Percentiles rank a stretch among this genome's conserved stretches.
These are phyloP conservation scores for Phytophthora megakarya DNA, from an alignment of 352 stramenopile genomes.

Conservation along the genomic window DNA sequence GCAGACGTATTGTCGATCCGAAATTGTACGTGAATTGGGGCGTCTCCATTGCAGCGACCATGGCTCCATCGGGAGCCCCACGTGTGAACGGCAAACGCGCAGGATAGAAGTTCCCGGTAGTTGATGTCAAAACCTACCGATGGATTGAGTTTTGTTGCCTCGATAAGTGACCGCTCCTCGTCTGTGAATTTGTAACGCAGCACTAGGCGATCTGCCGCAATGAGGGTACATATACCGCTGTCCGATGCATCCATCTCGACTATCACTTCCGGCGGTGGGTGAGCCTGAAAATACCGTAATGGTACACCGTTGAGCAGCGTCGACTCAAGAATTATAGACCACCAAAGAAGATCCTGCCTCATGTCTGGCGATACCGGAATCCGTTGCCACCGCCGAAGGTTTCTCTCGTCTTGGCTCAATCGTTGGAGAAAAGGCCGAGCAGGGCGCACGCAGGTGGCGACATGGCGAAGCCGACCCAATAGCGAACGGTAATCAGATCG, in stretches of 20 bases:
- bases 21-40: constrained; percentile 20
- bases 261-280: constrained; percentile 2
- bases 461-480: no score
- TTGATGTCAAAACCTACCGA: constrained; percentile 27
- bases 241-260: constrained; percentile 29
- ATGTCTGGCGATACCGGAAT: constrained; percentile 5
- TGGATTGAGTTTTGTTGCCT: neutral
- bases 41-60: neutral
- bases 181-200: neutral
- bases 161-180: neutral
- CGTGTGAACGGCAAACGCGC: constrained; percentile 10
- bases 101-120: constrained; percentile 27
- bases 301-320: constrained; percentile 23
- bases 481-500: no score
- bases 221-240: constrained; percentile 4
- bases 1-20: constrained; percentile 29
- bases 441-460: no score
- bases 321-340: constrained; percentile 16
- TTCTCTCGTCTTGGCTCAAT: constrained; percentile 1
- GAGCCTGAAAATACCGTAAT: constrained; percentile 2
- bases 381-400: neutral
- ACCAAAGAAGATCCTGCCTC: constrained; percentile 23
- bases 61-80: constrained; percentile 8
- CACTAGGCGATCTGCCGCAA: neutral
- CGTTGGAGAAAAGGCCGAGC: no score